Conservation (phyloP, 2,329 filamentous ascomycete genomes). For the Sclerotinia nivalis region DNA sequence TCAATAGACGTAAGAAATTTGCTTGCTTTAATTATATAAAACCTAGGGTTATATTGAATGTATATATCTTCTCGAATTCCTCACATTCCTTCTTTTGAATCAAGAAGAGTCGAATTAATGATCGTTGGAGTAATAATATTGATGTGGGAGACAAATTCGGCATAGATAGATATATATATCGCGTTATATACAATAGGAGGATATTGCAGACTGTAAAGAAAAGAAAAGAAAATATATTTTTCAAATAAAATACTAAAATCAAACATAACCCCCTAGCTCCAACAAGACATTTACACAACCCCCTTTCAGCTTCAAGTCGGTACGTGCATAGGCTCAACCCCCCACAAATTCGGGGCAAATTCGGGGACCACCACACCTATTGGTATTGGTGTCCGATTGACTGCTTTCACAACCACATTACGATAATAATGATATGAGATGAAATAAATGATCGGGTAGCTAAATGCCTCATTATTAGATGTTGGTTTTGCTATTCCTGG, state of each 20-base stretch:
- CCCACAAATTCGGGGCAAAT: background rate
- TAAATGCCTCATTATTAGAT: background rate
- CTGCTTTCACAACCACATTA: background rate
- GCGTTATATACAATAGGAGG: too few species aligned
- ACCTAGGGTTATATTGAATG: too few species aligned
- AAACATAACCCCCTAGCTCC: background rate
- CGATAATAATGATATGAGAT: background rate
- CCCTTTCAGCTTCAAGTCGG: background rate
- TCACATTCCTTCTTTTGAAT: too few species aligned
- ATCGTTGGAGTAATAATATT: too few species aligned
- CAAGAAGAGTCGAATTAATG: too few species aligned
- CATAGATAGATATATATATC: too few species aligned
- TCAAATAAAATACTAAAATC: background rate
- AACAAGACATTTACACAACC: background rate
- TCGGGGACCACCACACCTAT: background rate
- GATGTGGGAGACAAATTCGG: too few species aligned
- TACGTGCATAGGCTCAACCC: background rate
- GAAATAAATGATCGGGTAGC: background rate
- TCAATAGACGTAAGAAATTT: too few species aligned
- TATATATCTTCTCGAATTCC: too few species aligned
- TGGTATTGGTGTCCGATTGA: background rate
- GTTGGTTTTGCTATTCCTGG: background rate
- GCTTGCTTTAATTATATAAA: too few species aligned
- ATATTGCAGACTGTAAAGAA: too few species aligned
- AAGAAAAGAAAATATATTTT: too few species aligned